Percentiles rank a stretch among this genome's conserved stretches.
Evolutionary conservation across 805 yeast species (phyloP).

Genomic region (Saccharomycopsis oosterbeekiorum): DNA sequence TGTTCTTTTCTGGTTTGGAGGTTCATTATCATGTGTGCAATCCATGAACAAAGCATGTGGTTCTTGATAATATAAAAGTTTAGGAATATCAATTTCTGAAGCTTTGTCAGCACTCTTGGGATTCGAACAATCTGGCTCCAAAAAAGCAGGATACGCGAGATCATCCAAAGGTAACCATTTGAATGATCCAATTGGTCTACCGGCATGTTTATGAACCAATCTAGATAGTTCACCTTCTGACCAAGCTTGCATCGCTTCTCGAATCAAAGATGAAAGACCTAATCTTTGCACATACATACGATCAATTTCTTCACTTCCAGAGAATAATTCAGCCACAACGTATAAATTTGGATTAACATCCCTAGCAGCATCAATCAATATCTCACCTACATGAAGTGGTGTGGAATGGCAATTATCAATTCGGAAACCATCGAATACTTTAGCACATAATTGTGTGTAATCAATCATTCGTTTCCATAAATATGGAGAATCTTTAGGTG

Average conservation of each 20-base stretch:
- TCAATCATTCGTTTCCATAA: conserved; percentile 82
- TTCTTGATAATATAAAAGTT: conserved; percentile 52
- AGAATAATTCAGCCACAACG: conserved; percentile 88
- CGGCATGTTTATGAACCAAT: conserved; percentile 86
- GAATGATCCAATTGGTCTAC: conserved; percentile 89
- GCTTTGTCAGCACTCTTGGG: conserved; percentile 24
- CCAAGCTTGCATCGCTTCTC: conserved; percentile 98
- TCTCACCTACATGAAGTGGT: conserved; percentile 90
- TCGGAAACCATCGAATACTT: conserved; percentile 75
- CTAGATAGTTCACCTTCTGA: conserved; percentile 78
- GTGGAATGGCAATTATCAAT: conserved; percentile 96
- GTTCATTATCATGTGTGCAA: conserved; percentile 93
- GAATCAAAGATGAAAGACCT: conserved; percentile 78
- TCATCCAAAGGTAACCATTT: conserved; percentile 71
- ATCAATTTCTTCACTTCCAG: conserved; percentile 89
- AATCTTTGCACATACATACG: conserved; percentile 82
- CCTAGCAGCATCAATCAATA: conserved; percentile 80
- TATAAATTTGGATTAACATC: conserved; percentile 74
- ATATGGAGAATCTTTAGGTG: conserved; percentile 76
- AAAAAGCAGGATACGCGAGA: conserved; percentile 51
- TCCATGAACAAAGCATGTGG: conserved; percentile 97
- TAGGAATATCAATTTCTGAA: conserved; percentile 63
- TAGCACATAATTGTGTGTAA: conserved; percentile 65
- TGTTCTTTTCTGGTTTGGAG: conserved; percentile 80
- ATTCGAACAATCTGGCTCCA: conserved; percentile 12